Evolutionary conservation across 2,329 filamentous ascomycete species (phyloP).

Genomic region (Colletotrichum phormii): DNA sequence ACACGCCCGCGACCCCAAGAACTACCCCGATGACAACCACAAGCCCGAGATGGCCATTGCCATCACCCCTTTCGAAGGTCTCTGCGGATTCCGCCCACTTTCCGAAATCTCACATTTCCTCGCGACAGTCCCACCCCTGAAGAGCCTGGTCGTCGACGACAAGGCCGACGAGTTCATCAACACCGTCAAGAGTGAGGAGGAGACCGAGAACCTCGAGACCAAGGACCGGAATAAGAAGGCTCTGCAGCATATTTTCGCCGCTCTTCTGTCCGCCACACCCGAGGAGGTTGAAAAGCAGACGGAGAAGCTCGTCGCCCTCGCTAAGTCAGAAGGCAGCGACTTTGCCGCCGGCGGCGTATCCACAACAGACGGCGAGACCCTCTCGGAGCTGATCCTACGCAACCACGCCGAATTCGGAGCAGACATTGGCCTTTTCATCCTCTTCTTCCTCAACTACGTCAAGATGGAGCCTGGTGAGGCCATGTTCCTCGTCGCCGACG

Average conservation of each 20-base stretch:
- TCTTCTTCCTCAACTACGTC: slow-evolving; percentile 98
- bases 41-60: slow-evolving; percentile 99
- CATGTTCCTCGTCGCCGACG: slow-evolving; percentile 95
- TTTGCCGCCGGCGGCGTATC: slow-evolving; percentile 78
- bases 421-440: slow-evolving; percentile 93
- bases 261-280: slow-evolving; percentile 82
- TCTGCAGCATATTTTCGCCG: slow-evolving; percentile 79
- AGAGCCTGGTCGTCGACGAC: slow-evolving; percentile 74
- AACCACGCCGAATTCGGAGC: slow-evolving; percentile 86
- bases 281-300: slow-evolving; percentile 70
- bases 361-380: slow-evolving; percentile 74
- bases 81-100: slow-evolving; percentile 94
- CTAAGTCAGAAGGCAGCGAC: slow-evolving; percentile 73
- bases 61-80: slow-evolving; percentile 93
- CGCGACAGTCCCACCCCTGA: slow-evolving; percentile 65
- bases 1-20: slow-evolving; percentile 86
- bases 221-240: slow-evolving; percentile 85
- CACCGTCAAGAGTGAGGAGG: slow-evolving; percentile 56
- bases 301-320: slow-evolving; percentile 76
- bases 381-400: slow-evolving; percentile 81
- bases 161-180: slow-evolving; percentile 67
- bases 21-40: slow-evolving; percentile 99
- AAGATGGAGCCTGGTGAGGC: slow-evolving; percentile 89
- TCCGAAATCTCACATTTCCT: slow-evolving; percentile 89
- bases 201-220: slow-evolving; percentile 66